These are phyloP conservation scores for Pseudodiploospora longispora DNA, from an alignment of 2,329 filamentous ascomycete species.

Conservation along the genomic window DNA sequence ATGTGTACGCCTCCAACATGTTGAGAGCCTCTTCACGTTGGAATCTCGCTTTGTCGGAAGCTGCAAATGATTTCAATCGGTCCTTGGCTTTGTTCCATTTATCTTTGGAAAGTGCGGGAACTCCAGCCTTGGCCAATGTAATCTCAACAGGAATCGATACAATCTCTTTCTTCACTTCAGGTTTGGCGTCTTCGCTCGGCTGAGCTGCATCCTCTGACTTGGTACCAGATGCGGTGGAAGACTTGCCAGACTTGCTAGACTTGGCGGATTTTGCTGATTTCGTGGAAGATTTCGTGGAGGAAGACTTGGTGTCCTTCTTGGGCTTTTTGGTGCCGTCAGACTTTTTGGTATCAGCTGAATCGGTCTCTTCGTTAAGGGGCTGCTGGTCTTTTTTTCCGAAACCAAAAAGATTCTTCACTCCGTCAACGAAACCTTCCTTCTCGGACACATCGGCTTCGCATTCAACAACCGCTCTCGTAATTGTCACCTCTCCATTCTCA, in stretches of 20 bases:
- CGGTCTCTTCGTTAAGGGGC: slow-evolving; percentile 57
- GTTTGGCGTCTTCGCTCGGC: slow-evolving; percentile 35
- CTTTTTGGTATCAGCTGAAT: slow-evolving; percentile 31
- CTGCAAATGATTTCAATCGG: slow-evolving; percentile 75
- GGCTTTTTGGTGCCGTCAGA: slow-evolving; percentile 28
- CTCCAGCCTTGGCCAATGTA: slow-evolving; percentile 40
- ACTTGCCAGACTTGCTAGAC: slow-evolving; percentile 15
- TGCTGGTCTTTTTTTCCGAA: slow-evolving; percentile 88
- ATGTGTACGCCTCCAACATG: slow-evolving; percentile 87
- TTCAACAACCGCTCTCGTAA: slow-evolving; percentile 68
- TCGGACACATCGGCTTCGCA: slow-evolving; percentile 70
- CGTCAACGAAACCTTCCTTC: slow-evolving; percentile 80
- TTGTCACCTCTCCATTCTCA: slow-evolving; percentile 71
- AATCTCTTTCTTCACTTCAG: slow-evolving; percentile 51
- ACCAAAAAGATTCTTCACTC: slow-evolving; percentile 92
- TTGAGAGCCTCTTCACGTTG: slow-evolving; percentile 83
- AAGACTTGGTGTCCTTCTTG: slow-evolving; percentile 31
- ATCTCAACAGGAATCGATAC: slow-evolving; percentile 46
- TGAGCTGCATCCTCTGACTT: slow-evolving; percentile 38
- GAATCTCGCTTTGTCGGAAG: slow-evolving; percentile 70
- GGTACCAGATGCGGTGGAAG: slow-evolving; percentile 20
- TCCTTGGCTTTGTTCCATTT: slow-evolving; percentile 50
- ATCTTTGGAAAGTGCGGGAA: slow-evolving; percentile 39
- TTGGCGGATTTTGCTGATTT: background rate
- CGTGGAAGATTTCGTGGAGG: slow-evolving; percentile 8